Conservation (phyloP, 352 stramenopile species). For the Thalassiosira allenii region DNA sequence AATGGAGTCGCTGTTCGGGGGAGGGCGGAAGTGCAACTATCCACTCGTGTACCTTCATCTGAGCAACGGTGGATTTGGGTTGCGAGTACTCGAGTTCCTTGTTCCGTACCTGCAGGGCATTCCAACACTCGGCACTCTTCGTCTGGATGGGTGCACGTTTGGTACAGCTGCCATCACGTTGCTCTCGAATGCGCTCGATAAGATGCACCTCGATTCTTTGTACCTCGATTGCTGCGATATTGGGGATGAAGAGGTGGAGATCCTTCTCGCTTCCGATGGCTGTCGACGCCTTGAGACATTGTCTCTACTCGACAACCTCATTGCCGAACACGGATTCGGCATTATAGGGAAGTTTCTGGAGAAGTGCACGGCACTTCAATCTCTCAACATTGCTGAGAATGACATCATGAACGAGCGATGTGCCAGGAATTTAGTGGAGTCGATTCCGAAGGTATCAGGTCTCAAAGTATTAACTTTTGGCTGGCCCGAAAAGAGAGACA, state of each 20-base stretch:
- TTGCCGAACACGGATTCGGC: neutral
- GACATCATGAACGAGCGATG: neutral
- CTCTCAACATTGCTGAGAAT: neutral
- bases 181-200: neutral
- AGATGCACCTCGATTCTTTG: neutral
- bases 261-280: neutral
- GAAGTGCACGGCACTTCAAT: neutral
- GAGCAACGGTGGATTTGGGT: neutral
- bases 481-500: too few relatives aligned
- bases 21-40: neutral
- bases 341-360: neutral
- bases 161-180: neutral
- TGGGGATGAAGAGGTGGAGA: neutral
- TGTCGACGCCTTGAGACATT: neutral
- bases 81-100: neutral
- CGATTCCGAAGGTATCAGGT: neutral
- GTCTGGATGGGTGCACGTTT: neutral
- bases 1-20: neutral
- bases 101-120: neutral
- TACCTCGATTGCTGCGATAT: neutral
- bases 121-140: neutral
- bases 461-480: too few relatives aligned
- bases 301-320: neutral
- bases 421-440: neutral
- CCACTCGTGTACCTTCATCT: neutral